Conservation (phyloP, 345 rosid genomes). For the Euphorbia peplus region DNA sequence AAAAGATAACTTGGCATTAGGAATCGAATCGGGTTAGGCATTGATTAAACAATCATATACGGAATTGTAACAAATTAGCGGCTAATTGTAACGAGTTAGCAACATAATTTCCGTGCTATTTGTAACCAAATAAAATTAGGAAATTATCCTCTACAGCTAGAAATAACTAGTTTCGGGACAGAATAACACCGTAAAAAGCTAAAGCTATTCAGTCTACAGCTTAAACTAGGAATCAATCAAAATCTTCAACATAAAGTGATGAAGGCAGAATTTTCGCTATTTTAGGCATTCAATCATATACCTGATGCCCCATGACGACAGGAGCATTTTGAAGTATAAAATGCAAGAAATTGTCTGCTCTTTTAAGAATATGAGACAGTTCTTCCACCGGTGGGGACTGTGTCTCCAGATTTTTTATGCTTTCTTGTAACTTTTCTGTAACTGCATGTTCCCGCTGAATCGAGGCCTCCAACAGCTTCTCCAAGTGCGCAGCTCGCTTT, state of each 20-base stretch:
- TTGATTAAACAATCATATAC: no score
- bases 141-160: no score
- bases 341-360: conserved; percentile 93
- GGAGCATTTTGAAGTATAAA: conserved; percentile 94
- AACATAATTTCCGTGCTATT: no score
- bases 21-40: no score
- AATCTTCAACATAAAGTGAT: neutral
- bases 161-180: neutral
- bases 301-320: conserved; percentile 94
- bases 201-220: no score
- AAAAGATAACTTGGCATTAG: neutral
- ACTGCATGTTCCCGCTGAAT: conserved; percentile 67
- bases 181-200: no score
- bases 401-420: conserved; percentile 57
- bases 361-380: conserved; percentile 67
- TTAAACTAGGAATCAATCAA: neutral
- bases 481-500: conserved; percentile 52
- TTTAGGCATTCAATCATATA: conserved; percentile 19
- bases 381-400: conserved; percentile 84
- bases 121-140: no score
- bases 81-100: no score
- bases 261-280: neutral
- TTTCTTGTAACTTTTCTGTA: conserved; percentile 65
- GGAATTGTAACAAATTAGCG: no score
- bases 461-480: conserved; percentile 70